A percentile compares a stretch with the other conserved stretches of the same genome.
Evolutionary conservation across 345 rosid species (phyloP).

Genomic region (Bruguiera sexangula): DNA sequence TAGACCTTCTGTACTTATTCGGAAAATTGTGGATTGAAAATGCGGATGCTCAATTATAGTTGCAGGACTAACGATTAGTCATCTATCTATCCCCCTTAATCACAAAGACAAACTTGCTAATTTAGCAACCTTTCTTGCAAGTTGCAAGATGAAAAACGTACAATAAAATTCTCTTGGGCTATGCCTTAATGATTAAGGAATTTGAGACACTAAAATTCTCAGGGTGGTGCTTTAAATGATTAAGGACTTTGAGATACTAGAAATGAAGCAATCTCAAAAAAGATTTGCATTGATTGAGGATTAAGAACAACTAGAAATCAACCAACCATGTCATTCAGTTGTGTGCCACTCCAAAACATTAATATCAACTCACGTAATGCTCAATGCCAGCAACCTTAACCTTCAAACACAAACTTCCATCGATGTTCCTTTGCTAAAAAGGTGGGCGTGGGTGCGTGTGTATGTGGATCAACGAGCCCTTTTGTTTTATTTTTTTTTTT

Average conservation of each 20-base stretch:
- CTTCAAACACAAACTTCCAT: conserved; percentile 4
- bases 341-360: neutral
- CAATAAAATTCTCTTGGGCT: too few species aligned
- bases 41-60: neutral
- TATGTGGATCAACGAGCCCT: too few species aligned
- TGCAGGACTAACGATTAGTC: neutral
- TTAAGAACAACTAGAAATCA: conserved; percentile 32
- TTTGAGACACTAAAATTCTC: too few species aligned
- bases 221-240: too few species aligned
- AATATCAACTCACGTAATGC: neutral
- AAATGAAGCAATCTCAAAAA: conserved; percentile 11
- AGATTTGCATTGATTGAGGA: conserved; percentile 43
- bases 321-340: conserved; percentile 14
- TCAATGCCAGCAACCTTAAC: conserved; percentile 9
- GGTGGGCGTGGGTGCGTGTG: too few species aligned
- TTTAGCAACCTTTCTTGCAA: neutral
- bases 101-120: neutral
- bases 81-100: neutral
- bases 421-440: too few species aligned
- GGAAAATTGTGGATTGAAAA: neutral
- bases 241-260: neutral
- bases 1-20: too few species aligned
- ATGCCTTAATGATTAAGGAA: too few species aligned
- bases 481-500: too few species aligned
- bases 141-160: neutral